Evolutionary conservation across 768 basidiomycete species (phyloP).

Genomic region (Boletus huronensis): DNA sequence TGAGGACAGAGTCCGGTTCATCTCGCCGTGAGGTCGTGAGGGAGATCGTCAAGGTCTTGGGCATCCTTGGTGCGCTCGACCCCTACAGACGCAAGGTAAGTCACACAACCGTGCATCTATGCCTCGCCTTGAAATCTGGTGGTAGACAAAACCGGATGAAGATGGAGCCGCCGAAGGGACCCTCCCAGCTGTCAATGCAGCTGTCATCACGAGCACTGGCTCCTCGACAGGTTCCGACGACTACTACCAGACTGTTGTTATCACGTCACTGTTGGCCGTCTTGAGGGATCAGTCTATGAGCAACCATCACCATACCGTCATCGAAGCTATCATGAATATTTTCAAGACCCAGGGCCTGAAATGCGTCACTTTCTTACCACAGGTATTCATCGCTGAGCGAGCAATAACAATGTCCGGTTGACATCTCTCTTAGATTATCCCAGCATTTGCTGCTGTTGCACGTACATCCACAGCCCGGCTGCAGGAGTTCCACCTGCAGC

Average conservation of each 20-base stretch:
- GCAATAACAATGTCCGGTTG: conserved; percentile 4
- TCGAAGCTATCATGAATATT: conserved; percentile 98
- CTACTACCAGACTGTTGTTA: conserved; percentile 95
- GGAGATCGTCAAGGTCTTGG: conserved; percentile 92
- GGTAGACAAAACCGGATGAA: conserved; percentile 58
- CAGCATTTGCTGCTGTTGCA: conserved; percentile 89
- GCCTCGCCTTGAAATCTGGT: conserved; percentile 6
- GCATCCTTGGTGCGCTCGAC: conserved; percentile 93
- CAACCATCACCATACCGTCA: conserved; percentile 86
- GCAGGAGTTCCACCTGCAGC: conserved; percentile 93
- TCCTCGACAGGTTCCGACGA: conserved; percentile 76
- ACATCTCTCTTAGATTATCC: conserved; percentile 65
- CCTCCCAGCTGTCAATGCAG: conserved; percentile 61
- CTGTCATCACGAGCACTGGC: conserved; percentile 60
- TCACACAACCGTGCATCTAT: neutral
- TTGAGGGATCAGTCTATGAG: conserved; percentile 85
- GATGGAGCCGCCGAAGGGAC: conserved; percentile 59
- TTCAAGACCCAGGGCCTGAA: conserved; percentile 98
- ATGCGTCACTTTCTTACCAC: conserved; percentile 92
- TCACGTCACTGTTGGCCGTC: conserved; percentile 81
- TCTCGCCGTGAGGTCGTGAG: conserved; percentile 88
- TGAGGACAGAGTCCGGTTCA: conserved; percentile 72
- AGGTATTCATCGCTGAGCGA: conserved; percentile 45
- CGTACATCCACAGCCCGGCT: conserved; percentile 74
- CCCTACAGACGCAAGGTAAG: conserved; percentile 90